These are phyloP conservation scores for Pyracantha coccinea DNA, from an alignment of 331 rosid species.

Conservation along the genomic window DNA sequence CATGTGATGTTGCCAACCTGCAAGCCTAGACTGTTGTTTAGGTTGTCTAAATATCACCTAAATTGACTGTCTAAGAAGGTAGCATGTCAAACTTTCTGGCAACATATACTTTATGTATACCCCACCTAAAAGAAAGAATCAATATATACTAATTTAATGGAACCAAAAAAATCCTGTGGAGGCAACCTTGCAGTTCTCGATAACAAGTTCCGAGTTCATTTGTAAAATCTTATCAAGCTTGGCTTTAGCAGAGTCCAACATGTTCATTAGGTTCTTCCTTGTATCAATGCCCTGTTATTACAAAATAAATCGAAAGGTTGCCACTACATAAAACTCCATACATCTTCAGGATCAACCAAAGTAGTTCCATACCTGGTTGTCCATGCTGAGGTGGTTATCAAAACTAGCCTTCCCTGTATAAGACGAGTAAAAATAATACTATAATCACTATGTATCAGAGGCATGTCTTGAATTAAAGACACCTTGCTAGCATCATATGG, in stretches of 20 bases:
- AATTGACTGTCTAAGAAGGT: background rate
- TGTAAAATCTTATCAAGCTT: conserved; percentile 46
- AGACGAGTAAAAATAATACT: background rate
- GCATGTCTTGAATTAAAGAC: background rate
- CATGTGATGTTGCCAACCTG: background rate
- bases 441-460: background rate
- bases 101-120: background rate
- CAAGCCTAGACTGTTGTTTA: background rate
- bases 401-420: conserved; percentile 38
- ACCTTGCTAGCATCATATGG: background rate
- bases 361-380: conserved; percentile 34
- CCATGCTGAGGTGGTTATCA: conserved; percentile 20
- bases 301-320: conserved; percentile 20
- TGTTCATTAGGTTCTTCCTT: conserved; percentile 33
- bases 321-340: conserved; percentile 7
- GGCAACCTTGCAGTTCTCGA: conserved; percentile 59
- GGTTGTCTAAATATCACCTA: background rate
- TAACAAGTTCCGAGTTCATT: conserved; percentile 42
- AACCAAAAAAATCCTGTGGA: conserved; percentile 1
- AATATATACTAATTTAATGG: background rate
- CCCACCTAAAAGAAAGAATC: conserved; percentile 3
- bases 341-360: conserved; percentile 1
- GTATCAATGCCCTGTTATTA: conserved; percentile 45
- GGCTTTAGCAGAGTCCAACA: conserved; percentile 66
- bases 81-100: background rate